Percentiles rank a stretch among this genome's conserved stretches.
These are phyloP conservation scores for Phytophthora rubi DNA, from an alignment of 352 stramenopile genomes.

Conservation along the genomic window DNA sequence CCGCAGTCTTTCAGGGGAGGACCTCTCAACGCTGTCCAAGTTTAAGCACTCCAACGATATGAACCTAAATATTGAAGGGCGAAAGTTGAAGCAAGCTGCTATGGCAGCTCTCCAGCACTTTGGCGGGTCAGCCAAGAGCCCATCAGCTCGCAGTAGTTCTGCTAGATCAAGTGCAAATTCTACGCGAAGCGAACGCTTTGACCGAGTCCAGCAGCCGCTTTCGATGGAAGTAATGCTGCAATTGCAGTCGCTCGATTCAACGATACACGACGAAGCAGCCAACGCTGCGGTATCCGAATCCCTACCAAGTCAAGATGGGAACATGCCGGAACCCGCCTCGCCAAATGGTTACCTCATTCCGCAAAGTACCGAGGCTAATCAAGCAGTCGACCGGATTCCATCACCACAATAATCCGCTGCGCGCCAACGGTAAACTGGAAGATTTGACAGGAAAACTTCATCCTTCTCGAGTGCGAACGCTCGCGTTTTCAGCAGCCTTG, in stretches of 20 bases:
- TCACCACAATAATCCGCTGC: constrained; percentile 10
- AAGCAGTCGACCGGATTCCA: constrained; percentile 5
- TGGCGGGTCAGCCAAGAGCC: constrained; percentile 17
- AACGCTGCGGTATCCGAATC: constrained; percentile 2
- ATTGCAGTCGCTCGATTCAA: constrained; percentile 37
- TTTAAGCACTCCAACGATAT: constrained; percentile 69
- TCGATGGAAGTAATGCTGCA: constrained; percentile 42
- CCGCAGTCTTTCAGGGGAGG: constrained; percentile 44
- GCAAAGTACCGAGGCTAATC: constrained; percentile 9
- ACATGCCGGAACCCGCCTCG: constrained; percentile 16
- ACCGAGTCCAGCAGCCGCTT: constrained; percentile 32
- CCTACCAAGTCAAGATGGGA: constrained; percentile 2
- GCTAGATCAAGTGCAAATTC: constrained; percentile 2
- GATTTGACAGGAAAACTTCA: constrained; percentile 10
- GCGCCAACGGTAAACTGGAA: background rate
- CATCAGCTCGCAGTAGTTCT: background rate
- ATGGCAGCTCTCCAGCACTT: constrained; percentile 57
- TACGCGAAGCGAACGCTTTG: constrained; percentile 22
- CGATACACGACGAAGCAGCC: constrained; percentile 29
- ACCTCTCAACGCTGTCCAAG: constrained; percentile 57
- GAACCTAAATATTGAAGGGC: constrained; percentile 66
- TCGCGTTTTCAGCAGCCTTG: background rate
- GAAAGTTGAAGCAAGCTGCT: constrained; percentile 63
- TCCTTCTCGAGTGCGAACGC: constrained; percentile 11
- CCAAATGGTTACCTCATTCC: constrained; percentile 32